Evolutionary conservation across 495 filamentous ascomycete species (phyloP).

Genomic region (Daldinia vernicosa): DNA sequence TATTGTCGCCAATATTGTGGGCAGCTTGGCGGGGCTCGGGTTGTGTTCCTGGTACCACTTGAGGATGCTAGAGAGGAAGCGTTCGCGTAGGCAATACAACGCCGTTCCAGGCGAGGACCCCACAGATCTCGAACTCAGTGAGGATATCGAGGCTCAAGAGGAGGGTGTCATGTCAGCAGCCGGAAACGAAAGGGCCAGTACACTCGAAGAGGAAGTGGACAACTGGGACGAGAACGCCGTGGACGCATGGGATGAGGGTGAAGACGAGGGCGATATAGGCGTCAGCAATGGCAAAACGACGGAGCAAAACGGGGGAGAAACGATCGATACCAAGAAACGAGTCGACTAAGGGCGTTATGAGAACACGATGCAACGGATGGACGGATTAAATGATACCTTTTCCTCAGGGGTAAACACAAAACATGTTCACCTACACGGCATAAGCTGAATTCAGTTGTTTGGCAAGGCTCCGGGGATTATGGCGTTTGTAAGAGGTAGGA

Average conservation of each 20-base stretch:
- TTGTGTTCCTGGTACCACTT: constrained; percentile 91
- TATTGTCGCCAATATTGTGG: constrained; percentile 86
- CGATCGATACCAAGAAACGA: constrained; percentile 49
- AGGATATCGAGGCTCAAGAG: constrained; percentile 67
- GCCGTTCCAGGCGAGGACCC: constrained; percentile 63
- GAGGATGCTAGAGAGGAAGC: constrained; percentile 90
- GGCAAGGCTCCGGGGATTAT: constrained; percentile 9
- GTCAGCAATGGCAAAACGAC: constrained; percentile 37
- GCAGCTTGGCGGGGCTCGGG: constrained; percentile 73
- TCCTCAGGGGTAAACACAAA: constrained; percentile 32
- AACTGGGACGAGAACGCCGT: constrained; percentile 85
- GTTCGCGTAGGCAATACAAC: constrained; percentile 75
- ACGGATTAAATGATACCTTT: constrained; percentile 44
- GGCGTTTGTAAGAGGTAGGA: constrained; percentile 35
- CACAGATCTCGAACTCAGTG: constrained; percentile 63
- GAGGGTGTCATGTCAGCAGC: constrained; percentile 51
- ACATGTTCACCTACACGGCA: constrained; percentile 25
- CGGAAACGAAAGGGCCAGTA: constrained; percentile 43
- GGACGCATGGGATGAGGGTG: constrained; percentile 77
- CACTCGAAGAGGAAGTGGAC: constrained; percentile 77
- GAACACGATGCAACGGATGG: constrained; percentile 34
- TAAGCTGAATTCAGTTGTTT: constrained; percentile 17
- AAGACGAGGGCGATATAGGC: constrained; percentile 53
- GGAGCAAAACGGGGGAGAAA: constrained; percentile 40
- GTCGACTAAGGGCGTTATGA: constrained; percentile 46